Base-by-base conservation (phyloP, 192 early-diverging fungal species). In the Thoreauomyces humboldtii region DNA sequence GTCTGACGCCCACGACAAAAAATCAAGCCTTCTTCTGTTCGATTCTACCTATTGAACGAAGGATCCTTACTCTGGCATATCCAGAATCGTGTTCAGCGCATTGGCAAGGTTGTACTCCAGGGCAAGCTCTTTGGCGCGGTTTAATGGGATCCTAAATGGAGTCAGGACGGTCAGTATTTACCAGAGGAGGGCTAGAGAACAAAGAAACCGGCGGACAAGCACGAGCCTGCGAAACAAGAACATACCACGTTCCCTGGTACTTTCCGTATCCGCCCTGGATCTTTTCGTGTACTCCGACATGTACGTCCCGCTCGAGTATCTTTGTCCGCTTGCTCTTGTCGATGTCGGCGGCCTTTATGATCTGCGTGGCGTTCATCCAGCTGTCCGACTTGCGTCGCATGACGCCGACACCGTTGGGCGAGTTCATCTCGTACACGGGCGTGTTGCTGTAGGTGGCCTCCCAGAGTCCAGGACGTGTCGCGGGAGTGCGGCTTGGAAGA, bases 341-440 rank as follows among this genome's bases (percentile, higher is more conserved):
- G 6, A 74, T 45, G 1, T 75, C 77, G 17, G 80, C 79, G 7
- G 88, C 44, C 47, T 78, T 74, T 37, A 82, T 32, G 4, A 82
- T 55, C 36, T 82, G 81, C 27, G 81, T 82, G 27, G 77, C 77
- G 57, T 82, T 82, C 28, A 82, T 61, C 73, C 70, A 77, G 7
- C 59, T 63, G 67, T 82, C 80, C 14, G 12, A 24, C 25, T 54
- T 38, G 22, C 80, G 59, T 7, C 77, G 61, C 80, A 82, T 84
- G 7, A 81, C 60, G 27, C 88, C 34, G 84, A 79, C 12, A 84
- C 87, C 5, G 82, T 67, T 52, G 72, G 73, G 41, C 80, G 83
- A 67, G 88, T 90, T 59, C 84, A 94, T 88, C 70, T 97, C 93
- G 80, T 90, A 96, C 6, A 98, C 94, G 7, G 91, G 90, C 21